Conservation (phyloP, 208 protist genomes). For the Crithidia thermophila region DNA sequence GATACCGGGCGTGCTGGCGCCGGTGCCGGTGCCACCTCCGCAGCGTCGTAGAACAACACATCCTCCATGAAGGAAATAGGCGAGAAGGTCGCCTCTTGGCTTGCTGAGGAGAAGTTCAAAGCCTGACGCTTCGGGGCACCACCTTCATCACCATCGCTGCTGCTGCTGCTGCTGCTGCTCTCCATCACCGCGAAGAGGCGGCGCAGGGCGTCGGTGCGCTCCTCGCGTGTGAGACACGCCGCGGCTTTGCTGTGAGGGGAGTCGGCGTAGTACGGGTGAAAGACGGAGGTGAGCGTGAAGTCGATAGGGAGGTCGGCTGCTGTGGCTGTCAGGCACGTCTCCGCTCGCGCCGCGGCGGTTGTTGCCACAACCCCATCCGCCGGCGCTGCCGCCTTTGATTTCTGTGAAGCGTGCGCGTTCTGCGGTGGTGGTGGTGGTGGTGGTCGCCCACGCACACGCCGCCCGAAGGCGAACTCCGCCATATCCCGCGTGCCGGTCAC, state of each 20-base stretch:
- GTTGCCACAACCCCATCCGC: too few species aligned
- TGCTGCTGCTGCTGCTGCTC: neutral
- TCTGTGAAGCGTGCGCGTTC: neutral
- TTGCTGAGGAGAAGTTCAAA: too few species aligned
- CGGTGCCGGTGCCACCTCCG: neutral
- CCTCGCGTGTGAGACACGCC: slow-evolving; percentile 19
- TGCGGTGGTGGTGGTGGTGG: neutral
- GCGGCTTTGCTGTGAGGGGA: slow-evolving; percentile 3
- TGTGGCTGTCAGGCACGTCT: neutral
- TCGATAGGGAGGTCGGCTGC: slow-evolving; percentile 5
- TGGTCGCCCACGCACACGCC: neutral
- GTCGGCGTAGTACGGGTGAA: slow-evolving; percentile 35
- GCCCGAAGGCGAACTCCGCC: neutral
- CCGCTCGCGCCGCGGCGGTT: neutral
- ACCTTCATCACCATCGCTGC: neutral
- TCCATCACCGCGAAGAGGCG: slow-evolving; percentile 4
- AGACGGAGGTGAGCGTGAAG: slow-evolving; percentile 21
- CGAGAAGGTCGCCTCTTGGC: neutral
- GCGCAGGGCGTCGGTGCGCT: slow-evolving; percentile 7
- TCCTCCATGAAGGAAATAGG: slow-evolving; percentile 26
- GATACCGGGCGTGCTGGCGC: too few species aligned
- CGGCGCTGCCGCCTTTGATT: too few species aligned
- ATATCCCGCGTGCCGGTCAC: slow-evolving; percentile 19
- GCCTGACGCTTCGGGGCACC: too few species aligned
- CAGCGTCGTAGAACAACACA: slow-evolving; percentile 12